Percentiles rank a stretch among this genome's conserved stretches.
Conservation (phyloP, 192 early-diverging fungal genomes). For the Coemansia javaensis region DNA sequence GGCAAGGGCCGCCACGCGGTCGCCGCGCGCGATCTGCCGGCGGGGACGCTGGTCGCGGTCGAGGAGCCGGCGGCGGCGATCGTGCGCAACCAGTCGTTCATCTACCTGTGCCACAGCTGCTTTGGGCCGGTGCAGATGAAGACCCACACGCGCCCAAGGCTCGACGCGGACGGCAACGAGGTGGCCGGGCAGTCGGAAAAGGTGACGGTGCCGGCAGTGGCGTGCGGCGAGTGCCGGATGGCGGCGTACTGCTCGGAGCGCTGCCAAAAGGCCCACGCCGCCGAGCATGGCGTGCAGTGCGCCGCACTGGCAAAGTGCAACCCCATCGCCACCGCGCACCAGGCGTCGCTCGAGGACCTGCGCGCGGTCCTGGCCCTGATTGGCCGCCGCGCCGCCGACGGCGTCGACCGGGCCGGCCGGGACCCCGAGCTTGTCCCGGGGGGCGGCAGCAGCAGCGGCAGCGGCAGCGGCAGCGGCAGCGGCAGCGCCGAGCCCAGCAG, state of each 20-base stretch:
- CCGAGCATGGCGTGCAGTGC: slow-evolving; percentile 47
- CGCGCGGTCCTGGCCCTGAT: slow-evolving; percentile 42
- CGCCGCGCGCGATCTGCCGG: slow-evolving; percentile 38
- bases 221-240: slow-evolving; percentile 49
- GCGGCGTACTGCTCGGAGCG: slow-evolving; percentile 55
- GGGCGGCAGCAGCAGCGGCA: background rate
- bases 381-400: slow-evolving; percentile 26
- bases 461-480: too few species aligned
- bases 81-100: slow-evolving; percentile 54
- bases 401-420: slow-evolving; percentile 2
- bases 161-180: slow-evolving; percentile 34
- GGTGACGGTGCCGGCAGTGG: slow-evolving; percentile 15
- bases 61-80: slow-evolving; percentile 53
- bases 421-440: too few species aligned
- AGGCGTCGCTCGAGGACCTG: slow-evolving; percentile 30
- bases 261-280: slow-evolving; percentile 42
- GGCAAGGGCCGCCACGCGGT: slow-evolving; percentile 56
- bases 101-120: slow-evolving; percentile 56
- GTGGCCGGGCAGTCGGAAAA: slow-evolving; percentile 29
- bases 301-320: slow-evolving; percentile 35
- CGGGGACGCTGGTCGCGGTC: slow-evolving; percentile 50
- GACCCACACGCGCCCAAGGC: slow-evolving; percentile 41
- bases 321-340: slow-evolving; percentile 21
- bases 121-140: slow-evolving; percentile 32
- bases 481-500: slow-evolving; percentile 2